Conservation (phyloP, 345 rosid genomes). For the Lepidium sativum region DNA sequence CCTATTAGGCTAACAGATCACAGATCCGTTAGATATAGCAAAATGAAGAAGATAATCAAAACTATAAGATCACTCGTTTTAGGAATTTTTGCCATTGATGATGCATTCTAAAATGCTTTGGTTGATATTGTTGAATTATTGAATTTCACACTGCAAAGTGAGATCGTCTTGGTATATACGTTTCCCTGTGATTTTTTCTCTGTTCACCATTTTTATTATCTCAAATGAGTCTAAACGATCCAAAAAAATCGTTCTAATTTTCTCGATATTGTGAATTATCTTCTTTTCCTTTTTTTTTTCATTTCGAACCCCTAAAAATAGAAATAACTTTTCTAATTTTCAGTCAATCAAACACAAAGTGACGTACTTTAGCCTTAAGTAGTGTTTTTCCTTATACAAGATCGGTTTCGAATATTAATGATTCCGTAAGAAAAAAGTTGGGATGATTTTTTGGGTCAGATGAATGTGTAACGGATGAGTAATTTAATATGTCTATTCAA, state of each 20-base stretch:
- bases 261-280: background rate
- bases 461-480: background rate
- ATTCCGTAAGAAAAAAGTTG: background rate
- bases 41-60: background rate
- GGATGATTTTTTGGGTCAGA: background rate
- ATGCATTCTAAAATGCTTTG: background rate
- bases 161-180: background rate
- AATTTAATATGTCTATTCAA: background rate
- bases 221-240: no score
- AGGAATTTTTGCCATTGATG: background rate
- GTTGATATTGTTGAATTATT: background rate
- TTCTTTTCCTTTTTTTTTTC: background rate
- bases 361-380: slow-evolving; percentile 6
- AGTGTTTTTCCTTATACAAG: no score
- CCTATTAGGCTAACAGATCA: background rate
- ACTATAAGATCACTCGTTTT: background rate
- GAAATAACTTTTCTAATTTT: background rate
- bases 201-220: background rate
- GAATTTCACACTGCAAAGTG: background rate
- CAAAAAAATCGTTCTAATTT: background rate
- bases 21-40: background rate
- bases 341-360: background rate
- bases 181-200: background rate
- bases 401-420: no score
- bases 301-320: background rate